Conservation (phyloP, 1,284 basidiomycete species). For the Sanguinoderma infundibulare region DNA sequence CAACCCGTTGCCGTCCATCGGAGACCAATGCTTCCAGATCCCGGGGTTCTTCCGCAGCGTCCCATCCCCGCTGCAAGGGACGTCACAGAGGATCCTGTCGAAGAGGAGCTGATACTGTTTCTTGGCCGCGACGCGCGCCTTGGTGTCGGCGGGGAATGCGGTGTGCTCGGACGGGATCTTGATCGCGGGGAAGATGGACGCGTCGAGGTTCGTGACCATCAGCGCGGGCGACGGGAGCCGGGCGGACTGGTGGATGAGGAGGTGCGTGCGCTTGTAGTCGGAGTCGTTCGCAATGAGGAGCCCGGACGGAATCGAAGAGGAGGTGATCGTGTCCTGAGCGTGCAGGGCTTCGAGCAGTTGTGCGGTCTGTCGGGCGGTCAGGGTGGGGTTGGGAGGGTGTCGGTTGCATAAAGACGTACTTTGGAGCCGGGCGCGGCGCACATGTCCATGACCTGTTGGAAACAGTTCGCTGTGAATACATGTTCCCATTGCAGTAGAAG, state of each 20-base stretch:
- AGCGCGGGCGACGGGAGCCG: conserved; percentile 92
- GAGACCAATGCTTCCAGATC: conserved; percentile 95
- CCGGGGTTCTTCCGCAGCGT: conserved; percentile 94
- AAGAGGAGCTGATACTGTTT: conserved; percentile 66
- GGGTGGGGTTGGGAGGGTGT: neutral
- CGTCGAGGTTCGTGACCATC: conserved; percentile 96
- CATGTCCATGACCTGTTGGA: conserved; percentile 93
- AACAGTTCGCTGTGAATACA: neutral
- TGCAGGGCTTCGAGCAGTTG: conserved; percentile 92
- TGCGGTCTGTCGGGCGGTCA: conserved; percentile 61
- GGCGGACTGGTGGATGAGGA: conserved; percentile 97
- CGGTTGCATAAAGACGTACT: conserved; percentile 41
- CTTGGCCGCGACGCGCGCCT: conserved; percentile 32
- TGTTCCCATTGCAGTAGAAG: neutral
- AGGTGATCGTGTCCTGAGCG: conserved; percentile 61
- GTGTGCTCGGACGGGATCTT: conserved; percentile 50
- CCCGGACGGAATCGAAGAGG: conserved; percentile 73
- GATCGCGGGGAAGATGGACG: conserved; percentile 85
- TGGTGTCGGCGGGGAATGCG: conserved; percentile 33
- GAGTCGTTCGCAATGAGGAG: conserved; percentile 90
- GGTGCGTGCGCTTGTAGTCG: conserved; percentile 93
- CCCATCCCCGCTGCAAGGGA: conserved; percentile 97
- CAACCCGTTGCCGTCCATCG: conserved; percentile 89
- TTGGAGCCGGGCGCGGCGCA: conserved; percentile 99
- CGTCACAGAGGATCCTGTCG: conserved; percentile 95